These are phyloP conservation scores for Plasmodium ovale DNA, from an alignment of 169 alveolate species.

Conservation along the genomic window DNA sequence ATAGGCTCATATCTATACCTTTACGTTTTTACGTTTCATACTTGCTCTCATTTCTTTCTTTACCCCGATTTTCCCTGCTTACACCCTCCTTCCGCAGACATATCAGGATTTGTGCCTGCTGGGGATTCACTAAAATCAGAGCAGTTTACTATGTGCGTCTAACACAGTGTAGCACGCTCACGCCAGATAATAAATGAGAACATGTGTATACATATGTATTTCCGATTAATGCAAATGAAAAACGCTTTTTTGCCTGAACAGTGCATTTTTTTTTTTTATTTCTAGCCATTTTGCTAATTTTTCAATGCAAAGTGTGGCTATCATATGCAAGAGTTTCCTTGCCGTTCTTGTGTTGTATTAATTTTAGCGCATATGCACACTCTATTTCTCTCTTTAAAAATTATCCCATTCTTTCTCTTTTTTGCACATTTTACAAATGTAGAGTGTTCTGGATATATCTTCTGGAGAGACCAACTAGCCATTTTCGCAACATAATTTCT, in stretches of 20 bases:
- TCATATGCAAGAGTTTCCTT: neutral
- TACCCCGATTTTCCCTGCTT: neutral
- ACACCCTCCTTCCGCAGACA: neutral
- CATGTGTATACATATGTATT: neutral
- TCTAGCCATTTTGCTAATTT: neutral
- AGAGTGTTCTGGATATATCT: slow-evolving; percentile 66
- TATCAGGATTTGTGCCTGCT: slow-evolving; percentile 62
- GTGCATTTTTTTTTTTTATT: neutral
- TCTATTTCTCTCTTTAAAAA: neutral
- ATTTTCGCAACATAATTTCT: slow-evolving; percentile 61
- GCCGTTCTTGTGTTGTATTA: neutral
- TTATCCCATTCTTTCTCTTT: neutral
- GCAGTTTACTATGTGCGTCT: slow-evolving; percentile 58
- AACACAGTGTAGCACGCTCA: neutral
- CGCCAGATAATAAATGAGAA: too few species aligned
- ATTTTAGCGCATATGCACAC: neutral
- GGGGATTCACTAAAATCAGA: slow-evolving; percentile 30
- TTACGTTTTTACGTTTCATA: neutral
- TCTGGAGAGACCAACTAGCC: slow-evolving; percentile 44
- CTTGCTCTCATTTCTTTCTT: neutral
- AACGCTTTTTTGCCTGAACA: neutral
- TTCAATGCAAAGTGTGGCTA: neutral
- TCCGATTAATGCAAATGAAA: neutral
- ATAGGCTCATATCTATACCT: neutral
- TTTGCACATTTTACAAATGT: neutral